Percentiles rank a stretch among this genome's conserved stretches.
Conservation (phyloP, 768 basidiomycete species). For the Mrakia frigida region DNA sequence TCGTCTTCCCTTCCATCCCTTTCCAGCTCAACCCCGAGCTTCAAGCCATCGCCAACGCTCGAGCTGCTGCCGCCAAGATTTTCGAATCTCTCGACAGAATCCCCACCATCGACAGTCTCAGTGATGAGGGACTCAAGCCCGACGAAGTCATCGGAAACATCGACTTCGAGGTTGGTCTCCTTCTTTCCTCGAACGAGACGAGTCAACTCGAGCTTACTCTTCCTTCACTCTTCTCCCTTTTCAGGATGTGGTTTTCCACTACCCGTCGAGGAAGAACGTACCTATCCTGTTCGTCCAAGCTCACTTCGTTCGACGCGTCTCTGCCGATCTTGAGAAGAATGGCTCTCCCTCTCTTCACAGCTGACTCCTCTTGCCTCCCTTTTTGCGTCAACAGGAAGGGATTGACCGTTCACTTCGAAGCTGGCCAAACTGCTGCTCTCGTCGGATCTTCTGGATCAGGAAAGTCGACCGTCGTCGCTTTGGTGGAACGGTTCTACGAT, state of each 20-base stretch:
- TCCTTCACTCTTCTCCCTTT: not conserved
- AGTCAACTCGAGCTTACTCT: not conserved
- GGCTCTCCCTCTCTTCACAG: too few species aligned
- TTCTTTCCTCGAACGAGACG: too few species aligned
- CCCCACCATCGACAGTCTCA: constrained; percentile 76
- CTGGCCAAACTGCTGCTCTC: constrained; percentile 73
- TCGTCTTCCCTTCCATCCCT: too few species aligned
- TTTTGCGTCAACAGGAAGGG: constrained; percentile 29
- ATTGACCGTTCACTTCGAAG: constrained; percentile 60
- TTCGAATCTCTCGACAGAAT: constrained; percentile 81
- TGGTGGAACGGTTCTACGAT: constrained; percentile 87
- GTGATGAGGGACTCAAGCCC: constrained; percentile 62
- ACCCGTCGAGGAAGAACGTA: constrained; percentile 62
- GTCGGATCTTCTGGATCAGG: constrained; percentile 75
- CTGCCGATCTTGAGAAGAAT: too few species aligned
- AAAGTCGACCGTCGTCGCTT: constrained; percentile 55
- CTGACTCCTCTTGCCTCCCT: too few species aligned
- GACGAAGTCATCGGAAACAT: constrained; percentile 66
- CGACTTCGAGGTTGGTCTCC: constrained; percentile 59
- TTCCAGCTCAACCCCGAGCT: constrained; percentile 78
- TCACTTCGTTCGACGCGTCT: too few species aligned
- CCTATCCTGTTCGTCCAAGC: constrained; percentile 54
- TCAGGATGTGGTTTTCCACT: constrained; percentile 64
- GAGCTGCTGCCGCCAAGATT: constrained; percentile 81
- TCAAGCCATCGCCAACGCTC: constrained; percentile 67